Evolutionary conservation across 2,329 filamentous ascomycete species (phyloP).

Genomic region (Colletotrichum tamarilloi): DNA sequence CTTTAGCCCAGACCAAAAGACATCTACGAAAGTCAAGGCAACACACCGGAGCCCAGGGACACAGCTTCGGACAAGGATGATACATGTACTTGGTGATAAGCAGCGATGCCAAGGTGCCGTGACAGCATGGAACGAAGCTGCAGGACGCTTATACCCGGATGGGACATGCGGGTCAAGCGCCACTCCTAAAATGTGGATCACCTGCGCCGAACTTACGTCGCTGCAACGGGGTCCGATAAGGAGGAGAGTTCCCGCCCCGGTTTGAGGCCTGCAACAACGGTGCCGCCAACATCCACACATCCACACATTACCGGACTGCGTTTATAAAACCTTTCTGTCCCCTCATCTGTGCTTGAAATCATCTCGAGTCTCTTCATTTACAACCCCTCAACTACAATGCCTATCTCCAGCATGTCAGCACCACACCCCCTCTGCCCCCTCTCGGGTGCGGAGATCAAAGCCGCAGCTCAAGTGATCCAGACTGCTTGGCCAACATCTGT

Average conservation of each 20-base stretch:
- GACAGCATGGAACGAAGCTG: not conserved
- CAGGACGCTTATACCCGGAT: slow-evolving; percentile 17
- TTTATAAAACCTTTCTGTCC: not conserved
- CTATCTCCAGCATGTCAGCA: slow-evolving; percentile 3
- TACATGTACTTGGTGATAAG: not conserved
- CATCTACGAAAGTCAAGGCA: not conserved
- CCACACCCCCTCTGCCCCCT: slow-evolving; percentile 70
- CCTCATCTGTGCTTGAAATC: not conserved
- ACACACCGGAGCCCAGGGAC: not conserved
- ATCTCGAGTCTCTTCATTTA: not conserved
- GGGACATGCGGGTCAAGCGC: slow-evolving; percentile 22
- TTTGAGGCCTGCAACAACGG: slow-evolving; percentile 28
- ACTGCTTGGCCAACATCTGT: slow-evolving; percentile 65
- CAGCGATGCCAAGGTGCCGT: not conserved
- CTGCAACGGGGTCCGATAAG: slow-evolving; percentile 10
- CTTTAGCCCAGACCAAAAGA: not conserved
- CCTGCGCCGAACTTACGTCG: slow-evolving; percentile 17
- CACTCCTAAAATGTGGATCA: slow-evolving; percentile 15
- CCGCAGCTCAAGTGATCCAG: slow-evolving; percentile 60
- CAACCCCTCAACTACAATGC: not conserved
- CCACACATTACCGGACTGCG: not conserved
- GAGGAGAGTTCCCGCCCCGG: not conserved
- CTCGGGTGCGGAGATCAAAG: slow-evolving; percentile 65
- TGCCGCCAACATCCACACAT: not conserved
- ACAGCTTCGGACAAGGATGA: not conserved